These are phyloP conservation scores for Alternaria arborescens DNA, from an alignment of 2,329 filamentous ascomycete species.

Conservation along the genomic window DNA sequence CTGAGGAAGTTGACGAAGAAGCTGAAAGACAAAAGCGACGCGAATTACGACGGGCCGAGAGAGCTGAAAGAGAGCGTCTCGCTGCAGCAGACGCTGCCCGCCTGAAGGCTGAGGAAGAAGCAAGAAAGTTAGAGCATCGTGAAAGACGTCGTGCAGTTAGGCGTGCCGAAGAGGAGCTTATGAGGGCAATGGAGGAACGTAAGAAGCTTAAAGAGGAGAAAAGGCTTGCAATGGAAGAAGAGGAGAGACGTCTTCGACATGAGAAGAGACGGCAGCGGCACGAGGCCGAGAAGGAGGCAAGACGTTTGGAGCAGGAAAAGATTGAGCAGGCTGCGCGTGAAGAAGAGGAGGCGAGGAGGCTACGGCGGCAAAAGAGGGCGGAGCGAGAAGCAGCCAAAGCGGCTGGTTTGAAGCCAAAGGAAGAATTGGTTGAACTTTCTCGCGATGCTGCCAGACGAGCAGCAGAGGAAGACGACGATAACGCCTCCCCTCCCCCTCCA, in stretches of 20 bases:
- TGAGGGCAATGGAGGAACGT: constrained; percentile 32
- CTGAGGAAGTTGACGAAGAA: constrained; percentile 39
- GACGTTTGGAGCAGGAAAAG: constrained; percentile 23
- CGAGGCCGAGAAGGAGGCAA: constrained; percentile 39
- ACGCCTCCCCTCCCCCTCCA: constrained; percentile 12
- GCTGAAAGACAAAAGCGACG: constrained; percentile 38
- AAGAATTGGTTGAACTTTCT: constrained; percentile 21
- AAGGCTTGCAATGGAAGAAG: constrained; percentile 34
- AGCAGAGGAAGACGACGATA: constrained; percentile 26
- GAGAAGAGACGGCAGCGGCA: constrained; percentile 35
- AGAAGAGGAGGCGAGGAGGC: constrained; percentile 36
- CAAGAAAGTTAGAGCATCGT: constrained; percentile 33
- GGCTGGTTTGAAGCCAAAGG: constrained; percentile 19
- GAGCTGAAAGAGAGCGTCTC: constrained; percentile 37
- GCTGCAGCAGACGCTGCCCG: constrained; percentile 39
- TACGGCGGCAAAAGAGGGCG: constrained; percentile 36
- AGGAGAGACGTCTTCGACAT: constrained; percentile 40
- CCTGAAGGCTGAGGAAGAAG: constrained; percentile 35
- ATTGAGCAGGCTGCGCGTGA: constrained; percentile 27
- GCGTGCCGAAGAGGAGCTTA: constrained; percentile 33
- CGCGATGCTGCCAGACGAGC: constrained; percentile 40
- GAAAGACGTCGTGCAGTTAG: constrained; percentile 40
- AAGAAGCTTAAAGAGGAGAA: constrained; percentile 31
- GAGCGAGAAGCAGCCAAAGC: constrained; percentile 40
- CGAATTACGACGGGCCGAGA: constrained; percentile 40